Percentiles rank a stretch among this genome's conserved stretches.
Evolutionary conservation across 75 land plant species (phyloP).

Genomic region (Pinus taeda): DNA sequence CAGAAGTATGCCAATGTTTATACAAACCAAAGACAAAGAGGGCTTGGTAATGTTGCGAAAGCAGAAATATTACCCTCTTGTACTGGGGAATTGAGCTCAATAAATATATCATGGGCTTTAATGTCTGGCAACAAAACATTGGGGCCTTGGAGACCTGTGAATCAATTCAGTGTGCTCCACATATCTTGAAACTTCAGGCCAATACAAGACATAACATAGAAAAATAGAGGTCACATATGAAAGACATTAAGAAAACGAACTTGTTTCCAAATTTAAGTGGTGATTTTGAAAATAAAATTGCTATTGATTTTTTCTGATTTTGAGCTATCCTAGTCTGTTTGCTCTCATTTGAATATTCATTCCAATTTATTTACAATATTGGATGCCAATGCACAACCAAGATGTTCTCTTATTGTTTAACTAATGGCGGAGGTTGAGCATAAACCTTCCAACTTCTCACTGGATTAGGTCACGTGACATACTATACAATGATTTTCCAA

Average conservation of each 20-base stretch:
- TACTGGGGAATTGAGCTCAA: not conserved
- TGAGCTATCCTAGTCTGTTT: not conserved
- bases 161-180: not conserved
- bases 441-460: not conserved
- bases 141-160: not conserved
- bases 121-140: not conserved
- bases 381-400: not conserved
- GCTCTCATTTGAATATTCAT: not conserved
- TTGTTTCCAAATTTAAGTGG: not conserved
- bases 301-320: not conserved
- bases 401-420: not conserved
- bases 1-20: not conserved
- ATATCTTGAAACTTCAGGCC: not conserved
- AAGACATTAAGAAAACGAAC: not conserved
- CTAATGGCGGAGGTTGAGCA: not conserved
- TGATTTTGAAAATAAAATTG: not conserved
- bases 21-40: not conserved
- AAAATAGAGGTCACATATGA: not conserved
- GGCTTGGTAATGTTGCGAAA: not conserved
- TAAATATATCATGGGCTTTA: not conserved
- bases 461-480: not conserved
- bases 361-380: not conserved
- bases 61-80: not conserved
- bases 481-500: not conserved
- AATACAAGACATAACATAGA: too few species aligned